Conservation (phyloP, 2,329 filamentous ascomycete genomes). For the Tolypocladium tundrense region DNA sequence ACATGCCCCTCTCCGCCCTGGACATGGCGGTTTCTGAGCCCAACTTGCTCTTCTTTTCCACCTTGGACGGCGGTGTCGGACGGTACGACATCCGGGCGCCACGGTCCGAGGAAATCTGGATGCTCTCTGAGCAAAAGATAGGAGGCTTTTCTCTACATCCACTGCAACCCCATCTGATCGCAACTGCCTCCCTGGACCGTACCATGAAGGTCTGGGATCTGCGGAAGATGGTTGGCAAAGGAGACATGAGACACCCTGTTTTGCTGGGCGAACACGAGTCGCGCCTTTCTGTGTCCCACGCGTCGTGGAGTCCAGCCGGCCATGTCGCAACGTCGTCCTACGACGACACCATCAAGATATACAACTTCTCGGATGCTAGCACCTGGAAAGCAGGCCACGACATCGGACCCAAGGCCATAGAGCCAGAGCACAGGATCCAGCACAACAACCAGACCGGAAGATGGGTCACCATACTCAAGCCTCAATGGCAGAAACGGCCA, state of each 20-base stretch:
- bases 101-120: conserved; percentile 54
- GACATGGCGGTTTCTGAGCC: conserved; percentile 65
- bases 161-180: conserved; percentile 66
- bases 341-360: conserved; percentile 90
- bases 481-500: conserved; percentile 77
- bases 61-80: conserved; percentile 69
- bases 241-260: conserved; percentile 48
- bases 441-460: conserved; percentile 96
- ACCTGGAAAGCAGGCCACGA: conserved; percentile 49
- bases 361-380: conserved; percentile 58
- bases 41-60: conserved; percentile 76
- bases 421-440: conserved; percentile 55
- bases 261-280: conserved; percentile 76
- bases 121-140: conserved; percentile 84
- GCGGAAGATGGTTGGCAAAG: conserved; percentile 61
- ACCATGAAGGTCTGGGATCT: conserved; percentile 90
- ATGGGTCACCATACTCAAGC: conserved; percentile 80
- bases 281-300: conserved; percentile 80
- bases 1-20: conserved; percentile 73
- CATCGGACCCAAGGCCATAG: conserved; percentile 52
- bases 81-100: conserved; percentile 65
- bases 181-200: conserved; percentile 82
- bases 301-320: conserved; percentile 76
- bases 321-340: conserved; percentile 89
- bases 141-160: conserved; percentile 86